Conservation (phyloP, 2,329 filamentous ascomycete species). For the Pseudopithomyces maydicus region DNA sequence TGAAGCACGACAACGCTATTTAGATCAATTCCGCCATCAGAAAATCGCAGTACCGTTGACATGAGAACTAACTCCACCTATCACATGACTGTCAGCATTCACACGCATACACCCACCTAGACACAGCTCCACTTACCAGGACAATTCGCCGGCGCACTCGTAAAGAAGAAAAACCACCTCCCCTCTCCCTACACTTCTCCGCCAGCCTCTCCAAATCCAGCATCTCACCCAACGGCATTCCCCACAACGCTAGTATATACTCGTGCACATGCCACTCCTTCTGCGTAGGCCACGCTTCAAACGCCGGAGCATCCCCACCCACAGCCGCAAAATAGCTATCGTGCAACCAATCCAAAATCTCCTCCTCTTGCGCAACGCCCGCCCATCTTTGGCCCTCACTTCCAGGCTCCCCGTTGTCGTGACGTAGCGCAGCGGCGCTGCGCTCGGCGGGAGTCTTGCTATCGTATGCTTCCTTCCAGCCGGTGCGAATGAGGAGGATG, state of each 20-base stretch:
- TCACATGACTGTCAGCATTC: neutral
- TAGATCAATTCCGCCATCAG: neutral
- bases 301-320: slow-evolving; percentile 65
- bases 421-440: slow-evolving; percentile 46
- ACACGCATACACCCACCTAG: neutral
- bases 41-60: slow-evolving; percentile 51
- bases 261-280: slow-evolving; percentile 47
- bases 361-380: slow-evolving; percentile 59
- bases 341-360: slow-evolving; percentile 69
- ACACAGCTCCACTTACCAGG: slow-evolving; percentile 45
- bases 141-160: slow-evolving; percentile 64
- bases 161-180: slow-evolving; percentile 67
- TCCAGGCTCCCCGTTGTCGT: slow-evolving; percentile 48
- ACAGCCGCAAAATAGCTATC: slow-evolving; percentile 71
- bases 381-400: slow-evolving; percentile 51
- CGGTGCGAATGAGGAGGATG: slow-evolving; percentile 68
- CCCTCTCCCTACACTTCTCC: slow-evolving; percentile 59
- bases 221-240: slow-evolving; percentile 49
- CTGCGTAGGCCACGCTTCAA: slow-evolving; percentile 67
- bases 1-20: neutral
- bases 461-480: slow-evolving; percentile 65
- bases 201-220: slow-evolving; percentile 58
- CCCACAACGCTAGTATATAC: slow-evolving; percentile 46
- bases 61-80: slow-evolving; percentile 49
- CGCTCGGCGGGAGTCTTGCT: slow-evolving; percentile 44